A percentile compares a stretch with the other conserved stretches of the same genome.
phyloP scores from a whole-genome alignment of 257 asterid genomes.

The Fraxinus americana region DNA sequence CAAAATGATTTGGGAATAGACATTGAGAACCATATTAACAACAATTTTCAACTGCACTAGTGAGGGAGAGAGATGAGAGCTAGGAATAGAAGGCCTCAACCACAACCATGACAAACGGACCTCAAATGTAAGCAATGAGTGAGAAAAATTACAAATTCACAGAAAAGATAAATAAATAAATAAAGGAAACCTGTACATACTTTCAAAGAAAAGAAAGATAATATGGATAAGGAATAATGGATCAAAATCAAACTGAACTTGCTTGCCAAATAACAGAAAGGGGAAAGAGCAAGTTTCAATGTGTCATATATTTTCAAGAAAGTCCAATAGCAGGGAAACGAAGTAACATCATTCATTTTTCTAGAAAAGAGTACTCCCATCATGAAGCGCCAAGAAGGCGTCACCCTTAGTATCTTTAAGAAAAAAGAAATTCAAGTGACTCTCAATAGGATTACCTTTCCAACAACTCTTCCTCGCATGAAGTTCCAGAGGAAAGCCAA shows the following conservation, averaged over 20 bases:
- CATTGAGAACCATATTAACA: background rate
- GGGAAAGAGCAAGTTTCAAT: background rate
- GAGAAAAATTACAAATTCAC: background rate
- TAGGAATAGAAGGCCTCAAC: conserved; percentile 13
- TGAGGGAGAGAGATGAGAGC: background rate
- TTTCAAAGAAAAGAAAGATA: background rate
- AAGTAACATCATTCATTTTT: background rate
- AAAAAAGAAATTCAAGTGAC: conserved; percentile 4
- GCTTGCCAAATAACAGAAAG: background rate
- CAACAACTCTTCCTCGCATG: conserved; percentile 81
- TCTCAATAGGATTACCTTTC: conserved; percentile 61
- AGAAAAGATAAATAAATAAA: background rate
- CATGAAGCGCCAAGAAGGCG: conserved; percentile 1
- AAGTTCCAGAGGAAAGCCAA: conserved; percentile 92
- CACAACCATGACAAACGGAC: conserved; percentile 1
- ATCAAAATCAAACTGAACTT: background rate
- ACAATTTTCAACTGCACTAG: background rate
- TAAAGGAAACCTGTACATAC: background rate
- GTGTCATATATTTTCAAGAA: background rate
- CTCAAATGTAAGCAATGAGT: conserved; percentile 12
- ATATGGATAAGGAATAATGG: conserved; percentile 7
- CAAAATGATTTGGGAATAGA: background rate
- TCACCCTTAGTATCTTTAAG: background rate
- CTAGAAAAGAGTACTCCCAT: background rate
- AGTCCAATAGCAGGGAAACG: background rate